Base-by-base conservation (phyloP, 2,329 filamentous ascomycete genomes). In the Beauveria caledonica region DNA sequence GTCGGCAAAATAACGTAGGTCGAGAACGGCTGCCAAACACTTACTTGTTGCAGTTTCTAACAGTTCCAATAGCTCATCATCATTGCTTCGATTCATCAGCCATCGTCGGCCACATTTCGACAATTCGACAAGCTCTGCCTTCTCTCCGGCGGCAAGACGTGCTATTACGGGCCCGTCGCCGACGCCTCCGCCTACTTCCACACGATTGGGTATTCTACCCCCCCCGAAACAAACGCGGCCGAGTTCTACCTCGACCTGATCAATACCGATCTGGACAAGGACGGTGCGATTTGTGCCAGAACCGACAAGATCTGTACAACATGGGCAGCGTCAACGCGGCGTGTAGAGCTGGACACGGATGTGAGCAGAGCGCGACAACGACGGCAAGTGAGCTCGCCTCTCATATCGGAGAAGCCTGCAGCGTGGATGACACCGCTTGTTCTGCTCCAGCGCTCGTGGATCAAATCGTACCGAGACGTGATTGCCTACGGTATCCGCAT, bases 391-490 rank as follows among this genome's bases (percentile, higher is more conserved):
- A 33, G 63, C 9, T 59, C 65, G 40, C 59, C 49, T 11, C 17
- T 58, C 6, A 54, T 61, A 23, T 61, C 74, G 36, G 71, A 71
- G 48, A 74, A 67, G 54, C 81, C 85, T 0, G 76, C 77, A 7
- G 66, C 76, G 3, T 68, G 78, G 3, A 75, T 75, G 3, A 76
- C 89, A 40, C 81, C 84, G 0, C 44, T 85, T 5, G 86, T 87
- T 0, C 79, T 95, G 4, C 79, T 94, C 17, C 89, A 93, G 69
- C 85, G 91, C 29, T 86, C 85, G 15, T 91, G 90, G 69, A 86
- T 95, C 72, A 96, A 96, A 75, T 88, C 85, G 51, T 89, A 92
- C 71, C 86, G 91, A 27, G 91, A 96, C 69, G 80, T 95, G 7
- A 84, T 96, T 56, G 90, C 87, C 0, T 96, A 96, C 68, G 89